These are phyloP conservation scores for Yamadazyma tumulicola DNA, from an alignment of 805 yeast genomes.

Conservation along the genomic window DNA sequence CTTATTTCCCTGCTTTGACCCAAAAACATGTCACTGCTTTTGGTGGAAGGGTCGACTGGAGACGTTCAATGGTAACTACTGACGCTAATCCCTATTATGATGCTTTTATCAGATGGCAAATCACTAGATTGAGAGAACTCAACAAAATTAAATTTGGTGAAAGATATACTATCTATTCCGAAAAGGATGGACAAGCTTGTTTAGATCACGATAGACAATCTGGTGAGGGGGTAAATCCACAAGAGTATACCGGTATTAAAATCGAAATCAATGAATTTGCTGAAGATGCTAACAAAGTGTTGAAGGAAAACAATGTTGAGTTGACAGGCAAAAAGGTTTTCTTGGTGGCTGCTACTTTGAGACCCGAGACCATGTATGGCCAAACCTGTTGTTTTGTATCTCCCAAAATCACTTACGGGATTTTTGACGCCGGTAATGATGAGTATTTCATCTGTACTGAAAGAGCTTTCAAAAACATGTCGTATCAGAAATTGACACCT, in stretches of 20 bases:
- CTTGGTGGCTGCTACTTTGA: slow-evolving; percentile 92
- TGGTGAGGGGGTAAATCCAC: slow-evolving; percentile 97
- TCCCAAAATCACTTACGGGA: slow-evolving; percentile 88
- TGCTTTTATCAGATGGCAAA: slow-evolving; percentile 94
- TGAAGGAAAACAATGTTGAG: slow-evolving; percentile 46
- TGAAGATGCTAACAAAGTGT: slow-evolving; percentile 50
- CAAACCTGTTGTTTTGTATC: slow-evolving; percentile 98
- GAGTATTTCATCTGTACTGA: slow-evolving; percentile 83
- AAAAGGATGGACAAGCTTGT: slow-evolving; percentile 98
- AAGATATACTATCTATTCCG: slow-evolving; percentile 95
- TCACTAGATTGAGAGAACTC: slow-evolving; percentile 76
- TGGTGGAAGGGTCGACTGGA: slow-evolving; percentile 97
- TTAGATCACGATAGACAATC: slow-evolving; percentile 98
- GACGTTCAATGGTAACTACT: slow-evolving; percentile 93
- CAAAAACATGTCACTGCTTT: slow-evolving; percentile 72
- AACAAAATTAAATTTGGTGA: slow-evolving; percentile 97
- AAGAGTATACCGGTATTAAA: slow-evolving; percentile 93
- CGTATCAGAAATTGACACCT: slow-evolving; percentile 90
- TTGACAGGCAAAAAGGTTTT: slow-evolving; percentile 58
- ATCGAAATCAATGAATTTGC: slow-evolving; percentile 66
- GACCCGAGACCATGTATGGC: slow-evolving; percentile 99
- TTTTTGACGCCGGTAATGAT: slow-evolving; percentile 77
- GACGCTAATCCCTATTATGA: slow-evolving; percentile 95
- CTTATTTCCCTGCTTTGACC: slow-evolving; percentile 87
- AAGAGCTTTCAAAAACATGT: slow-evolving; percentile 97